Percentiles rank a stretch among this genome's conserved stretches.
These are phyloP conservation scores for Tetrahymena borealis DNA, from an alignment of 73 alveolate genomes.

Conservation along the genomic window DNA sequence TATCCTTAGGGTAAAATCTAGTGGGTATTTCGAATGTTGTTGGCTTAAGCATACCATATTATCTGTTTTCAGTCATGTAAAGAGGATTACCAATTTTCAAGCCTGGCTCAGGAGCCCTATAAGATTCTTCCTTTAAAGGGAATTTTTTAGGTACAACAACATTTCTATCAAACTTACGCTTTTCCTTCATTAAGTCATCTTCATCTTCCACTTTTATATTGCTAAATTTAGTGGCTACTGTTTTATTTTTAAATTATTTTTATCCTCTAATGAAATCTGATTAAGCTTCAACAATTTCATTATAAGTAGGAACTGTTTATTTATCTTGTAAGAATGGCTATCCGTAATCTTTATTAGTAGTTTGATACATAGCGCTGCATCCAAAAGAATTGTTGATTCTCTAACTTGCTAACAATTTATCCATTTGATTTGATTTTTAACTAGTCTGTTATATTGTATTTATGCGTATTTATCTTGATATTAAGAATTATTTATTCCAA, in stretches of 20 bases:
- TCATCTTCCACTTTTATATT: background rate
- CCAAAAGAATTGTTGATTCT: background rate
- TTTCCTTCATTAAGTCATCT: background rate
- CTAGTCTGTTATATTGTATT: too few species aligned
- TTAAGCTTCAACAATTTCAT: background rate
- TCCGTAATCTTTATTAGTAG: background rate
- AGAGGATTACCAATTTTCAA: background rate
- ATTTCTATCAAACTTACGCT: background rate
- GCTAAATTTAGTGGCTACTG: background rate
- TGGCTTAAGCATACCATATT: background rate
- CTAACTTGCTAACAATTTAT: background rate
- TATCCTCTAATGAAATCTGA: background rate
- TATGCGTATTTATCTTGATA: background rate
- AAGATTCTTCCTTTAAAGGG: background rate
- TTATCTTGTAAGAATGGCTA: background rate
- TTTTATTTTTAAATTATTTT: background rate
- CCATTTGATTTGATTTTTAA: background rate
- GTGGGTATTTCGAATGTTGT: background rate
- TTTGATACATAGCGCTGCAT: background rate
- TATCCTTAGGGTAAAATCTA: background rate
- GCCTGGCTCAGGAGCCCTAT: background rate
- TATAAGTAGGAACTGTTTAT: background rate
- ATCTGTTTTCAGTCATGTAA: background rate
- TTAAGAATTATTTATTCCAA: background rate
- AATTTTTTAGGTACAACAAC: background rate